phyloP scores from a whole-genome alignment of 352 stramenopile species.

The Phytophthora citrophthora region DNA sequence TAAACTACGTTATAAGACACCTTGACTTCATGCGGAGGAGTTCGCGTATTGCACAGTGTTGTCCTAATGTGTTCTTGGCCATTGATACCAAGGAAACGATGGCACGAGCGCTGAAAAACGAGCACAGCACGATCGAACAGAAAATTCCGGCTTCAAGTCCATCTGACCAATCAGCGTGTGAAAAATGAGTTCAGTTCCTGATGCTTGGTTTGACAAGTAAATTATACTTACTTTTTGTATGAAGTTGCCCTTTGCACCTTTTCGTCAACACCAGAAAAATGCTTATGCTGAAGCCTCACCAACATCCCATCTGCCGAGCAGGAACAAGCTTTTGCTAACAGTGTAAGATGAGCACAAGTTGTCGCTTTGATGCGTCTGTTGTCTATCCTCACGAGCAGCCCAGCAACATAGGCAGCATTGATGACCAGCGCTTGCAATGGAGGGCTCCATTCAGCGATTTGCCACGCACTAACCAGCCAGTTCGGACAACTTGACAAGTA shows the following conservation, averaged over 20 bases:
- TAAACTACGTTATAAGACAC: no score
- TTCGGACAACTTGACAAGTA: constrained; percentile 27
- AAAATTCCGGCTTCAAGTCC: constrained; percentile 9
- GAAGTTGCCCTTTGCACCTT: neutral
- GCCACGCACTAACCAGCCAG: constrained; percentile 10
- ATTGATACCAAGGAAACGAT: neutral
- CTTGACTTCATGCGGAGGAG: neutral
- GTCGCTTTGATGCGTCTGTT: neutral
- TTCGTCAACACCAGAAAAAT: neutral
- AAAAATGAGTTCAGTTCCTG: constrained; percentile 18
- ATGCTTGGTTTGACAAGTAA: neutral
- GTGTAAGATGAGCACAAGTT: constrained; percentile 15
- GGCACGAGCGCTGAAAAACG: neutral
- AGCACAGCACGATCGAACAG: neutral
- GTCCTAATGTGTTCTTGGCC: no score
- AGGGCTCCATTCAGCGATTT: constrained; percentile 29
- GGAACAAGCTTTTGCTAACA: constrained; percentile 20
- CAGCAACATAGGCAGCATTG: constrained; percentile 7
- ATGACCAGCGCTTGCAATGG: constrained; percentile 18
- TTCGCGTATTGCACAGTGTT: neutral
- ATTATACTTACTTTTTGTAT: constrained; percentile 1
- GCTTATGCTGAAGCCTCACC: neutral
- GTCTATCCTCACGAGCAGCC: constrained; percentile 13
- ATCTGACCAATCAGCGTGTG: neutral
- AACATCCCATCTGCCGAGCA: constrained; percentile 25